Evolutionary conservation across 192 early-diverging fungal genomes (phyloP).

Genomic region (Endogone sp.): DNA sequence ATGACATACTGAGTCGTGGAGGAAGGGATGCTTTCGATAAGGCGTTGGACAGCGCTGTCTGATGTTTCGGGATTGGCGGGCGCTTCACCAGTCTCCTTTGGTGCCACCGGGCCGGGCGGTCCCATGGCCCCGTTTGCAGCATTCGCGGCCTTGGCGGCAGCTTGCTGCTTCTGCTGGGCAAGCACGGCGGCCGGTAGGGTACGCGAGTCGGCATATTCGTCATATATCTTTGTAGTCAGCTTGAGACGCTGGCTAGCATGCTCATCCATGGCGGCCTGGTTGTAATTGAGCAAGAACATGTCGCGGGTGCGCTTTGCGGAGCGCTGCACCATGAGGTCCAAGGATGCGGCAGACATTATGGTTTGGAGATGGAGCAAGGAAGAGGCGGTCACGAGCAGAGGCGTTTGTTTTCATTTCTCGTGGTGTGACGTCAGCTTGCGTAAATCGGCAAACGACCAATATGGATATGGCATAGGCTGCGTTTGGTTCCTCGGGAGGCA

Average conservation of each 20-base stretch:
- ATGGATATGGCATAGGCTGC: no score
- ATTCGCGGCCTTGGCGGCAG: conserved; percentile 40
- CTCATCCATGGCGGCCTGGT: neutral
- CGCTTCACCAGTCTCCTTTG: no score
- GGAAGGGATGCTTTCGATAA: conserved; percentile 39
- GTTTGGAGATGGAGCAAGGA: no score
- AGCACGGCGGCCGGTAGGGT: conserved; percentile 59
- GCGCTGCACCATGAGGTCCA: neutral
- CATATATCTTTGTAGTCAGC: conserved; percentile 68
- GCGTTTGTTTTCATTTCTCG: no score
- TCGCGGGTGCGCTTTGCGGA: conserved; percentile 5
- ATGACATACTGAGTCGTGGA: conserved; percentile 17
- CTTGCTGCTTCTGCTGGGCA: conserved; percentile 43
- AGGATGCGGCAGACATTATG: no score
- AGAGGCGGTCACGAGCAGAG: no score
- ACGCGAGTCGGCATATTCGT: conserved; percentile 65
- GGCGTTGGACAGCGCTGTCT: conserved; percentile 38
- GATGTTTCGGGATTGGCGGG: conserved; percentile 8
- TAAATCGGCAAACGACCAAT: no score
- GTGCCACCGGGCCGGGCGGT: no score
- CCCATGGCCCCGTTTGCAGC: conserved; percentile 13
- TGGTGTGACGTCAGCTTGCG: no score
- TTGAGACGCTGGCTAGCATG: conserved; percentile 56
- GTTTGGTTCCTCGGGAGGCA: no score
- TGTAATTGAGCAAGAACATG: neutral